Base-by-base conservation (phyloP, 352 stramenopile species). In the Peronospora destructor region DNA sequence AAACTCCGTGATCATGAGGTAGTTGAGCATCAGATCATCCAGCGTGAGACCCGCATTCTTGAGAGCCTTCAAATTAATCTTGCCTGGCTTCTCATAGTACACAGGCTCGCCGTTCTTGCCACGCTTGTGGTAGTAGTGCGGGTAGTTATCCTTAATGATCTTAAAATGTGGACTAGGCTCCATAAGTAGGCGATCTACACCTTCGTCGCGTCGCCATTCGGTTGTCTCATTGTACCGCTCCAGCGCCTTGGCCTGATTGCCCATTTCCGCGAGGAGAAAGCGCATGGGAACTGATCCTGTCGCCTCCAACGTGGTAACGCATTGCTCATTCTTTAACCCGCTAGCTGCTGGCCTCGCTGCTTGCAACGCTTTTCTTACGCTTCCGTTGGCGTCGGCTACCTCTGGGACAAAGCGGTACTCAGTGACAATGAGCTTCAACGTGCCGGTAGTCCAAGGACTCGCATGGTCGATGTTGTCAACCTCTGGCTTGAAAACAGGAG, bases 61-160 rank as follows among this genome's bases (percentile, higher is more conserved):
- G 25, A 95, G 67, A 14, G 79, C 80, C 56, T 92, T 88, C 29
- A 95, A 43, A 38, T 94, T 80, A 64, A 94, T 95, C 45, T 87
- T 87, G 41, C 83, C 80, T 1, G 78, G 77, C 45, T 91, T 87
- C 52, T 92, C 81, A 40, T 92, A 92, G 70, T 94, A 94, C 55
- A 92, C 81, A 8, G 83, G 81, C 54, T 92, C 81, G 28, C 61
- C 66, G 13, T 90, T 63, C 32, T 85, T 84, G 39, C 81, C 81
- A 30, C 78, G 75, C 56, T 92, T 92, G 71, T 92, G 78, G 65
- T 92, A 94, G 56, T 85, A 96, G 43, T 95, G 84, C 36, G 86
- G 84, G 64, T 96, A 96, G 63, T 96, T 93, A 17, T 82, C 62
- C 59, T 96, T 96, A 66, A 96, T 96, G 25, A 73, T 77, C 44